A percentile compares a stretch with the other conserved stretches of the same genome.
phyloP scores from a whole-genome alignment of 176 grass and related monocot species.

The Aegilops tauschii region DNA sequence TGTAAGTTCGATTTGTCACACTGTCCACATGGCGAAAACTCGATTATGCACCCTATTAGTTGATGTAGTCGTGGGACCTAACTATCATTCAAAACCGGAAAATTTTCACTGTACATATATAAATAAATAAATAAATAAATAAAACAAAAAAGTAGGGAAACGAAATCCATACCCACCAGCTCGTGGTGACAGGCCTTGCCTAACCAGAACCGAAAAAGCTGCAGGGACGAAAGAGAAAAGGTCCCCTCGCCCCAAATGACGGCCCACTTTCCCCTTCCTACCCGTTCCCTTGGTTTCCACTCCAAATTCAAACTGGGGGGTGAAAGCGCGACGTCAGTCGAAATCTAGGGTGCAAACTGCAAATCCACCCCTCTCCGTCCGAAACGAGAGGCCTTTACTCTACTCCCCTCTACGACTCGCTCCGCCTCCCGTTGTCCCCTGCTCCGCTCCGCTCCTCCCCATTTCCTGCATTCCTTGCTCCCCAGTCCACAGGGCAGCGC shows the following conservation, averaged over 20 bases:
- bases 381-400: not conserved
- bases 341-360: conserved; percentile 14
- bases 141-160: not conserved
- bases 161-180: conserved; percentile 27
- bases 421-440: conserved; percentile 35
- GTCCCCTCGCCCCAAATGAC: not conserved
- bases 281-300: conserved; percentile 29
- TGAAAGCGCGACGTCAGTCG: not conserved
- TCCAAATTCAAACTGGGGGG: conserved; percentile 51
- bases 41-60: too few species aligned
- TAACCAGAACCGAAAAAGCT: conserved; percentile 33
- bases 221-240: conserved; percentile 4
- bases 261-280: not conserved
- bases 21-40: too few species aligned
- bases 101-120: not conserved
- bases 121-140: not conserved
- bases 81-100: not conserved
- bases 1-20: too few species aligned
- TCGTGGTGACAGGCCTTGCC: conserved; percentile 4
- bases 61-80: not conserved
- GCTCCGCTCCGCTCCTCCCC: not conserved
- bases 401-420: not conserved
- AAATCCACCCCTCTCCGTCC: not conserved
- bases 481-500: conserved; percentile 16
- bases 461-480: not conserved